Evolutionary conservation across 140 eudicot genomes (phyloP), one percentile per base, ranked within the genome.

Genomic region (Erigeron philadelphicus): DNA sequence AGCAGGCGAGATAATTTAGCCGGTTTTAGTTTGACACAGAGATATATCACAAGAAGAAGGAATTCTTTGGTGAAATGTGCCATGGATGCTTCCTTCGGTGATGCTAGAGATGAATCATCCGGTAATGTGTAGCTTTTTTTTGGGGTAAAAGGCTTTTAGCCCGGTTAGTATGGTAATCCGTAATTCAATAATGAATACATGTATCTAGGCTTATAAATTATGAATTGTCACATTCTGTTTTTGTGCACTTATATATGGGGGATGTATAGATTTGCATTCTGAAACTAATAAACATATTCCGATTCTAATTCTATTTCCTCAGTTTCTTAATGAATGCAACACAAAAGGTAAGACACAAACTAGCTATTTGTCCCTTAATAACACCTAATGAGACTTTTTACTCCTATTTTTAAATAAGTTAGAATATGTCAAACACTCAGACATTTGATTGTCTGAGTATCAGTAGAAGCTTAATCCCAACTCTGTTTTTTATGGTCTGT

Each of bases 81-180:
- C 47, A 92, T 92, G 98, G 96, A 92, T 79, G 87, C 98, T 66
- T 82, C 98, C 16, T 88, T 72, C 21, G 87, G 90, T 52, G 89
- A 83, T 84, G 65, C 84, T 66, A 74, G 87, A 52, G 80, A 86
- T 76, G 94, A 79, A 62, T 78, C 96, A 69, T 61, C 84, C 8
- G 92, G 96, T 88, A 91, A 74, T 44, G 7, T n/a, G n/a, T n/a
- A n/a, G n/a, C n/a, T n/a, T n/a, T n/a, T n/a, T n/a, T n/a, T n/a
- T n/a, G n/a, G n/a, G n/a, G n/a, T n/a, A n/a, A n/a, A n/a, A n/a
- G n/a, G n/a, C n/a, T n/a, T n/a, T n/a, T n/a, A n/a, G n/a, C n/a
- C n/a, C n/a, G n/a, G n/a, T n/a, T n/a, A n/a, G n/a, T n/a, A n/a
- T n/a, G n/a, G n/a, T n/a, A n/a, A n/a, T n/a, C n/a, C 43, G 74